A percentile compares a stretch with the other conserved stretches of the same genome.
phyloP scores from a whole-genome alignment of 495 filamentous ascomycete species.

The Poronia punctata region DNA sequence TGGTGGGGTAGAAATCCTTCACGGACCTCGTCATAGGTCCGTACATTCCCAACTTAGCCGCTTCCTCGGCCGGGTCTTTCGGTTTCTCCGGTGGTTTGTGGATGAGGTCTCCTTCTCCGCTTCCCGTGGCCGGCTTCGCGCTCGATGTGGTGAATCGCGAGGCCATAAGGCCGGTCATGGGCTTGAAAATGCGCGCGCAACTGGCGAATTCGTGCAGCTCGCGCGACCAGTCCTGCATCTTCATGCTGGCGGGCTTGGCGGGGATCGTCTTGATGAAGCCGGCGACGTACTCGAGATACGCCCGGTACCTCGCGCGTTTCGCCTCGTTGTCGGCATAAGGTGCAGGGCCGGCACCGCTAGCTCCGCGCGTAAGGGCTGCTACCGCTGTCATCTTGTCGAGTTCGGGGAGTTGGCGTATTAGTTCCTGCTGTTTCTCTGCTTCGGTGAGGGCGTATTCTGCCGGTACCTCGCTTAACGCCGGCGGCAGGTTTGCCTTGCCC shows the following conservation, averaged over 20 bases:
- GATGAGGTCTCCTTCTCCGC: constrained; percentile 36
- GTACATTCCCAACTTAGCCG: constrained; percentile 90
- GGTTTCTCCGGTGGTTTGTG: constrained; percentile 53
- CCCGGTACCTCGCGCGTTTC: constrained; percentile 71
- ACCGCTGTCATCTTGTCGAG: constrained; percentile 68
- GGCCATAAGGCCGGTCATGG: constrained; percentile 85
- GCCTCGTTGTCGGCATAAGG: constrained; percentile 77
- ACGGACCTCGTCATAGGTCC: constrained; percentile 73
- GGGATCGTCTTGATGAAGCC: constrained; percentile 56
- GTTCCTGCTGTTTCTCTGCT: constrained; percentile 50
- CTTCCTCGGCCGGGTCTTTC: constrained; percentile 74
- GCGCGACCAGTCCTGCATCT: constrained; percentile 65
- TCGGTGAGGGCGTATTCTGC: constrained; percentile 53
- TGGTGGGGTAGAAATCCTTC: constrained; percentile 69
- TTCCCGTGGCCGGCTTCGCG: constrained; percentile 20
- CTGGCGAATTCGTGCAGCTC: constrained; percentile 84
- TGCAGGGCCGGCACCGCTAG: constrained; percentile 68
- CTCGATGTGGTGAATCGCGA: constrained; percentile 80
- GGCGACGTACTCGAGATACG: constrained; percentile 73
- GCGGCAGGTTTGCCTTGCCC: constrained; percentile 69
- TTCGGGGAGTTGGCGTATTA: constrained; percentile 59
- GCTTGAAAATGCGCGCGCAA: constrained; percentile 87
- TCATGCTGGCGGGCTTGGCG: constrained; percentile 40
- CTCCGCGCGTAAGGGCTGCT: constrained; percentile 67
- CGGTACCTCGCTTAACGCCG: constrained; percentile 67